phyloP scores from a whole-genome alignment of 2,329 filamentous ascomycete genomes.

The Allantophomopsis lycopodina region DNA sequence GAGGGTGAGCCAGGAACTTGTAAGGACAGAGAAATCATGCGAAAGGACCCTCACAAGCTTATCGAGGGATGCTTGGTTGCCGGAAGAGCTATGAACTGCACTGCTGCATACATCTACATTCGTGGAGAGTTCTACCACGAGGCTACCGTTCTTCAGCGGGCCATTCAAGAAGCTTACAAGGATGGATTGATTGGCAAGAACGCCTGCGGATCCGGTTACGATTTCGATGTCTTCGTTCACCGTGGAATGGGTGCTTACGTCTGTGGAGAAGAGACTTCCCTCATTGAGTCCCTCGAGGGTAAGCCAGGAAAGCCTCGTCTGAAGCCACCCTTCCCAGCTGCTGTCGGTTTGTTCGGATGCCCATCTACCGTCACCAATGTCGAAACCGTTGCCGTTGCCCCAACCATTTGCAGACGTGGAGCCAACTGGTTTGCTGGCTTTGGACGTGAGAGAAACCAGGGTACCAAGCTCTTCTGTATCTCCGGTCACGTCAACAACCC shows the following conservation, averaged over 20 bases:
- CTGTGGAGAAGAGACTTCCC: constrained; percentile 93
- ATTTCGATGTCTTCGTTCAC: constrained; percentile 95
- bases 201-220: constrained; percentile 90
- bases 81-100: constrained; percentile 96
- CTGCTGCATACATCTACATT: constrained; percentile 98
- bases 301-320: constrained; percentile 97
- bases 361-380: constrained; percentile 97
- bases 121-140: constrained; percentile 97
- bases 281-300: constrained; percentile 96
- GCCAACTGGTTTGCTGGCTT: constrained; percentile 88
- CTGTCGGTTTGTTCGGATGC: constrained; percentile 95
- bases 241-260: constrained; percentile 96
- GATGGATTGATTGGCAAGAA: constrained; percentile 96
- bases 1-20: constrained; percentile 98
- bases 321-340: constrained; percentile 96
- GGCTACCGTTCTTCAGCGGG: constrained; percentile 81
- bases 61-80: constrained; percentile 94
- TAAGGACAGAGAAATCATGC: constrained; percentile 99
- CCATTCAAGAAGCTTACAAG: constrained; percentile 95
- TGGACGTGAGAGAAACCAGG: constrained; percentile 89
- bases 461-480: constrained; percentile 97
- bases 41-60: constrained; percentile 98
- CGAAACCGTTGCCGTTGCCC: constrained; percentile 89
- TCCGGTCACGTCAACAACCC: constrained; percentile 99
- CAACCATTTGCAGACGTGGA: constrained; percentile 89